Evolutionary conservation across 805 yeast genomes (phyloP).

Genomic region (Candida silvatica): DNA sequence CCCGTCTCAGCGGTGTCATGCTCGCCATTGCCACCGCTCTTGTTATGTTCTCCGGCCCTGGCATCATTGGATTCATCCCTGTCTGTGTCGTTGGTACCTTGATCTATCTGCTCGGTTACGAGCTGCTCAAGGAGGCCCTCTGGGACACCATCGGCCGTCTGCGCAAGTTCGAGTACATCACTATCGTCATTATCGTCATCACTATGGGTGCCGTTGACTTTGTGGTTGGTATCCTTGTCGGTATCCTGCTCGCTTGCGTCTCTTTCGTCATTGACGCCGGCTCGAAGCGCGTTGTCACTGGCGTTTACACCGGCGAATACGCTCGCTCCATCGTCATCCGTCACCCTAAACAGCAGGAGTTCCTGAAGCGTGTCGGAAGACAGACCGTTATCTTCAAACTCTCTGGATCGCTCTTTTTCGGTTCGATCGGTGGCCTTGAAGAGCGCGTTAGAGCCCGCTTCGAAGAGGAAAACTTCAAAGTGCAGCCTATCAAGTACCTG

Average conservation of each 20-base stretch:
- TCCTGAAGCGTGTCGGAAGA: constrained; percentile 76
- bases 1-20: constrained; percentile 81
- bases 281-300: constrained; percentile 70
- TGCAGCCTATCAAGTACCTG: constrained; percentile 66
- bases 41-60: constrained; percentile 85
- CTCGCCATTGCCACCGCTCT: constrained; percentile 73
- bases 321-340: constrained; percentile 90
- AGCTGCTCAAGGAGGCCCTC: constrained; percentile 76
- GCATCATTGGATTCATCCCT: constrained; percentile 88
- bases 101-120: constrained; percentile 86
- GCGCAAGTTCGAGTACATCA: constrained; percentile 68
- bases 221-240: constrained; percentile 85
- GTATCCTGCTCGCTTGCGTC: constrained; percentile 84
- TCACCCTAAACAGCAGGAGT: constrained; percentile 82
- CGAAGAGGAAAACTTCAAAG: constrained; percentile 40
- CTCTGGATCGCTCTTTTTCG: constrained; percentile 87
- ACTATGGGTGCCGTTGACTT: constrained; percentile 96
- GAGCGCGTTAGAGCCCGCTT: constrained; percentile 57
- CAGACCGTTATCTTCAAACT: constrained; percentile 84
- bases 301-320: constrained; percentile 76
- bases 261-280: constrained; percentile 95
- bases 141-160: constrained; percentile 78
- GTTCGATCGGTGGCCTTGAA: constrained; percentile 91
- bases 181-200: constrained; percentile 78
- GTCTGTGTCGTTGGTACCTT: constrained; percentile 93